Evolutionary conservation across 2,329 filamentous ascomycete genomes (phyloP).

Genomic region (Sporothrix schenckii): DNA sequence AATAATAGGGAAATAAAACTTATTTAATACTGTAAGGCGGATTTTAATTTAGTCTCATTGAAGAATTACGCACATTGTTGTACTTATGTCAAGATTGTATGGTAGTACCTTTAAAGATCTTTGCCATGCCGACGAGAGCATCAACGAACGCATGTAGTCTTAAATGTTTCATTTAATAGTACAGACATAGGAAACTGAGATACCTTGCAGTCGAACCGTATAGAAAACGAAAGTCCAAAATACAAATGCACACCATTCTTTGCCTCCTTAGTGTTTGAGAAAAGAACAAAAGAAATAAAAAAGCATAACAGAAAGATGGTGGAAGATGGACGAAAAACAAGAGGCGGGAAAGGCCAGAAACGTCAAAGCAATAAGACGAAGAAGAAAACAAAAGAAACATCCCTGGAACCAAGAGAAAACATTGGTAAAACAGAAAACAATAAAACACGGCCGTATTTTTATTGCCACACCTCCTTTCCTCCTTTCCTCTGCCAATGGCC

Average conservation of each 20-base stretch:
- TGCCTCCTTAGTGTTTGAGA: not conserved
- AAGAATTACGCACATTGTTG: no score
- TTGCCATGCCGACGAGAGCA: no score
- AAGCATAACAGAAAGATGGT: not conserved
- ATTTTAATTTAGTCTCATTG: no score
- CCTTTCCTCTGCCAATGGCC: not conserved
- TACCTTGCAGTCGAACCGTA: no score
- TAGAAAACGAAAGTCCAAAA: not conserved
- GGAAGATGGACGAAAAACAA: not conserved
- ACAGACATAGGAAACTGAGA: no score
- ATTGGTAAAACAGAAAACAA: not conserved
- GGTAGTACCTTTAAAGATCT: no score
- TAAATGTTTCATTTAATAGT: no score
- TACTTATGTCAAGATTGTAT: no score
- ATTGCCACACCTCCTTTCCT: not conserved
- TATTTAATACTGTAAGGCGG: no score
- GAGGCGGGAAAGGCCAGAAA: not conserved
- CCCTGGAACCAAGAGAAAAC: not conserved
- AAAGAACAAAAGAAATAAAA: constrained; percentile 1
- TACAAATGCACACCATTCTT: not conserved
- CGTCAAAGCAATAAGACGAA: no score
- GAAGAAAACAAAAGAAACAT: not conserved
- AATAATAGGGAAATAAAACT: no score
- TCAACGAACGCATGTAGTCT: no score
- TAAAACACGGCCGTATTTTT: not conserved